These are phyloP conservation scores for Inga oerstediana DNA, from an alignment of 306 rosid species.

Conservation along the genomic window DNA sequence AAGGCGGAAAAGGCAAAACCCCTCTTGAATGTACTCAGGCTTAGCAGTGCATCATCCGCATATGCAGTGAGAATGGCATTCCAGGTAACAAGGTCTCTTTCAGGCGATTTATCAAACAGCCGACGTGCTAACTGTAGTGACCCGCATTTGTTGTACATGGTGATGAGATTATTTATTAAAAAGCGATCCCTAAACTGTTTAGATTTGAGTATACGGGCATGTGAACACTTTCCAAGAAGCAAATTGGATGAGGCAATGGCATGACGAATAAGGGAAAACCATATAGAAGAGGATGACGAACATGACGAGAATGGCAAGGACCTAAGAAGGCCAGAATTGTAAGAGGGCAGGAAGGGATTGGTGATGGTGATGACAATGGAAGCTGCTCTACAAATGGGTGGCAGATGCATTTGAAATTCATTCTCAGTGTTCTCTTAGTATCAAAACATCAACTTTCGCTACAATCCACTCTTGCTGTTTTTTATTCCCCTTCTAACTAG, in stretches of 20 bases:
- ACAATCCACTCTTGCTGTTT: not conserved
- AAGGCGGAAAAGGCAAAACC: not conserved
- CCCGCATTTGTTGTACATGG: not conserved
- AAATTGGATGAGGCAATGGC: not conserved
- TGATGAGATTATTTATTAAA: not conserved
- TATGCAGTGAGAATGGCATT: not conserved
- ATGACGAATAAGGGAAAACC: not conserved
- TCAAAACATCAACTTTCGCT: not conserved
- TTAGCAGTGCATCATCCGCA: not conserved
- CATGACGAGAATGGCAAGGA: not conserved
- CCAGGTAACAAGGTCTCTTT: conserved; percentile 1
- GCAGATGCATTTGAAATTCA: not conserved
- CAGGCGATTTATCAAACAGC: not conserved
- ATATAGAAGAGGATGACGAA: not conserved
- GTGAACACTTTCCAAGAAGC: not conserved
- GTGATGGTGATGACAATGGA: not conserved
- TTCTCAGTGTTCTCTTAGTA: not conserved
- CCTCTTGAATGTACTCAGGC: not conserved
- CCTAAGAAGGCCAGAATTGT: not conserved
- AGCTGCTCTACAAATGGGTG: not conserved
- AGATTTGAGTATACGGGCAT: not conserved
- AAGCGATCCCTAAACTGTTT: not conserved
- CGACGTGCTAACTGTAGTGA: not conserved
- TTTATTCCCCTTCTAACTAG: not conserved
- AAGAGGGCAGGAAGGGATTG: not conserved